phyloP scores from a whole-genome alignment of 352 stramenopile species.

The Thalassiosira oceanica region DNA sequence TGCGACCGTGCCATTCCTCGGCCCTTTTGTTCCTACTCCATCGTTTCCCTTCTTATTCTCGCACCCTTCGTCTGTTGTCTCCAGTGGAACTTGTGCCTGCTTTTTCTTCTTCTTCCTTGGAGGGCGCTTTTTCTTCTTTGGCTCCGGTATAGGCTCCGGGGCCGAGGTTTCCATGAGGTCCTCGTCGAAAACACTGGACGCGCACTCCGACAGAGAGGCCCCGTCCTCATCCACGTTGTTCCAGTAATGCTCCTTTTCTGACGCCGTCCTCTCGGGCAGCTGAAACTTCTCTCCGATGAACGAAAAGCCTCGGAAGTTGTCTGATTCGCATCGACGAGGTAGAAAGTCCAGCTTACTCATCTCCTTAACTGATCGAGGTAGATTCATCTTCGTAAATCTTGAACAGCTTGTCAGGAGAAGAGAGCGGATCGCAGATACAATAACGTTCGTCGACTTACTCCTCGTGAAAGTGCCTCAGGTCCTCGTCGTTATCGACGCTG shows the following conservation, averaged over 20 bases:
- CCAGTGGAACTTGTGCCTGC: slow-evolving; percentile 40
- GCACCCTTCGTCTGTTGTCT: slow-evolving; percentile 38
- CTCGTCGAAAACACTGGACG: slow-evolving; percentile 69
- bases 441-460: slow-evolving; percentile 76
- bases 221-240: slow-evolving; percentile 74
- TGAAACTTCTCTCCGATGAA: slow-evolving; percentile 78
- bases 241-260: slow-evolving; percentile 77
- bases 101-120: slow-evolving; percentile 80
- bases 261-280: slow-evolving; percentile 55
- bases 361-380: slow-evolving; percentile 69
- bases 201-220: slow-evolving; percentile 69
- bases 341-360: slow-evolving; percentile 60
- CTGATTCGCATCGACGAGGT: slow-evolving; percentile 54
- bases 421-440: neutral
- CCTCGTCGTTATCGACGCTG: slow-evolving; percentile 85
- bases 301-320: slow-evolving; percentile 79
- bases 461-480: slow-evolving; percentile 92
- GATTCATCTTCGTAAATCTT: slow-evolving; percentile 69
- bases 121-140: slow-evolving; percentile 78
- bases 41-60: slow-evolving; percentile 9
- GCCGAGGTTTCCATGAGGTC: slow-evolving; percentile 21
- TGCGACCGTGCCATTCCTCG: neutral
- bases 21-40: neutral
- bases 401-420: neutral
- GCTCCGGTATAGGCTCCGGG: slow-evolving; percentile 21